Base-by-base conservation (phyloP, 768 basidiomycete genomes). In the Leccinellum rugosiceps region DNA sequence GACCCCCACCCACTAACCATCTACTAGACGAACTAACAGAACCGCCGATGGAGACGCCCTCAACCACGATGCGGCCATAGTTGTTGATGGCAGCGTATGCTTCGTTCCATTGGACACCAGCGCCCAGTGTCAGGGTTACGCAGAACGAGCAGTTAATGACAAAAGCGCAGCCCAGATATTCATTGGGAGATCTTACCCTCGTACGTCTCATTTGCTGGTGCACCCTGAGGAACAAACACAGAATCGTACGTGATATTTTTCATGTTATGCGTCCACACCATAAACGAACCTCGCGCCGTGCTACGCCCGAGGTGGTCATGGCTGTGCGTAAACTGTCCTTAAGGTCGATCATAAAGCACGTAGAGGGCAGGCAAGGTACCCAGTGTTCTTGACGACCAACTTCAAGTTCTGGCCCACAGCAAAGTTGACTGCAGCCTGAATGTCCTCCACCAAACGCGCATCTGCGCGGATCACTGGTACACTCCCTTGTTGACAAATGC, bases 1-100 rank as follows among this genome's bases (percentile, higher is more conserved):
- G 80, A 4, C 82, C 80, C 3, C 79, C 82, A 19, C 82, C 82
- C 32, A 74, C 70, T 1, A 79, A 55, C 77, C 80, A 83, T 25
- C 82, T 81, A 32, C 80, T 81, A 7, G 76, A 75, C 6, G 81
- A 75, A 35, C 79, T 81, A 4, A 82, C 72, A 6, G 78, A 75
- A 21, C 74, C 78, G 6, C 73, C 72, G 0, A 34, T 11, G 8
- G 74, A 74, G 6, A 72, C n/a, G 9, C 77, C 81, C 6, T 83
- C 83, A 6, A 83, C 73, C 19, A 83, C 68, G 45, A 76, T 63
- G 5, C 76, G 74, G 0, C 70, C 72, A n/a, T 77, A 62, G 4
- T 68, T 59, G n/a, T 77, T 65, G 8, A 72, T 76, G 6, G 74
- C 73, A 2, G 64, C 65, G 56, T 82, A 83, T 0, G 76, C 76